These are phyloP conservation scores for Trichophyton schoenleinii DNA, from an alignment of 2,329 filamentous ascomycete species.

Conservation along the genomic window DNA sequence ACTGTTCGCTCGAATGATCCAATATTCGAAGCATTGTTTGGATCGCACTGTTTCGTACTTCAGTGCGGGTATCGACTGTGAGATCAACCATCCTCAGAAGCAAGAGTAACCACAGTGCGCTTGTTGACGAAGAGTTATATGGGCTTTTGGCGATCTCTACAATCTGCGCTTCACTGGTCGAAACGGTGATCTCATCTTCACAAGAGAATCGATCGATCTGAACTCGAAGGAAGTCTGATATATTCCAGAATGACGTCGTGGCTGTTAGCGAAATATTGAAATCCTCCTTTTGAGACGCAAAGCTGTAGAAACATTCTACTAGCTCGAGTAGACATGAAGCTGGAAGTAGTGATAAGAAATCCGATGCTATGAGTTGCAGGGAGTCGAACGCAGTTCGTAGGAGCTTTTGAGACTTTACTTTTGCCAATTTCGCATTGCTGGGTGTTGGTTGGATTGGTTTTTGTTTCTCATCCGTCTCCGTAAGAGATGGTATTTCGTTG, in stretches of 20 bases:
- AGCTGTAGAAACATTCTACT: slow-evolving; percentile 77
- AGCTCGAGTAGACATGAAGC: slow-evolving; percentile 62
- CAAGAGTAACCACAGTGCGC: slow-evolving; percentile 26
- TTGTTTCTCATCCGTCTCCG: slow-evolving; percentile 9
- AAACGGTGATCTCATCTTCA: slow-evolving; percentile 30
- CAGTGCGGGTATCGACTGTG: slow-evolving; percentile 28
- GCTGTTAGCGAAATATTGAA: slow-evolving; percentile 92
- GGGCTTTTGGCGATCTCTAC: slow-evolving; percentile 47
- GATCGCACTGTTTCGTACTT: slow-evolving; percentile 52
- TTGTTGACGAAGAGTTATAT: slow-evolving; percentile 45
- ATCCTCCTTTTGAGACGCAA: slow-evolving; percentile 80
- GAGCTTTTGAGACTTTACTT: slow-evolving; percentile 51
- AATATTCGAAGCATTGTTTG: slow-evolving; percentile 87
- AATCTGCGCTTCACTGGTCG: slow-evolving; percentile 44
- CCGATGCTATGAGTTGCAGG: slow-evolving; percentile 83
- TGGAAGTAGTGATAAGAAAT: slow-evolving; percentile 67
- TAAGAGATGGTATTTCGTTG: slow-evolving; percentile 9
- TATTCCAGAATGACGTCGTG: slow-evolving; percentile 89
- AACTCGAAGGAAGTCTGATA: slow-evolving; percentile 68
- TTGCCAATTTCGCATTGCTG: not conserved
- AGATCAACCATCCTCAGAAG: slow-evolving; percentile 29
- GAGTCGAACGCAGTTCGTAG: slow-evolving; percentile 81
- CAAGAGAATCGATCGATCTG: slow-evolving; percentile 33
- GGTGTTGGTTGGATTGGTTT: slow-evolving; percentile 14
- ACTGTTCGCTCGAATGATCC: slow-evolving; percentile 73